phyloP scores from a whole-genome alignment of 106 monocot genomes.

The Apostasia shenzhenica region DNA sequence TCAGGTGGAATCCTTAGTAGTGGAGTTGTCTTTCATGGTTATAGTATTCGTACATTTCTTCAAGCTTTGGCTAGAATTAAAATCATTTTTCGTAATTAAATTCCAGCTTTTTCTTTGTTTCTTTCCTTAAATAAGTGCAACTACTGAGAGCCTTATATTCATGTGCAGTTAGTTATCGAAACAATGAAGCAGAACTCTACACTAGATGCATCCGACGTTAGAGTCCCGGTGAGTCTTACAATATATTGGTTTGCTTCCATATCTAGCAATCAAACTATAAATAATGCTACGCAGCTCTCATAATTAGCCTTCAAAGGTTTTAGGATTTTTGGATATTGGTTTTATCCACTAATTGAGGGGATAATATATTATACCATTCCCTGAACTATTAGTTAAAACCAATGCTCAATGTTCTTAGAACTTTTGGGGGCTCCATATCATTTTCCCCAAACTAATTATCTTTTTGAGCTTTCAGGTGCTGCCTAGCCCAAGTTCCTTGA shows the following conservation, averaged over 20 bases:
- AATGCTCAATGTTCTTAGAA: too few species aligned
- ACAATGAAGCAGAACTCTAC: constrained; percentile 5
- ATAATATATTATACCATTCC: too few species aligned
- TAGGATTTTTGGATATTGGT: too few species aligned
- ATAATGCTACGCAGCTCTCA: not conserved
- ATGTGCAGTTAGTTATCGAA: constrained; percentile 30
- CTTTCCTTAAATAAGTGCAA: not conserved
- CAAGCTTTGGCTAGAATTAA: too few species aligned
- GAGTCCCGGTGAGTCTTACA: constrained; percentile 12
- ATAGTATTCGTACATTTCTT: not conserved
- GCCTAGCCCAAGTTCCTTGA: constrained; percentile 3
- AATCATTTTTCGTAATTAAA: not conserved
- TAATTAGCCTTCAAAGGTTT: too few species aligned
- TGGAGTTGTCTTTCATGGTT: not conserved
- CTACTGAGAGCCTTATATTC: not conserved
- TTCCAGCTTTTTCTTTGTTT: not conserved
- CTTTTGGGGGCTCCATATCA: too few species aligned
- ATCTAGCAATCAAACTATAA: not conserved
- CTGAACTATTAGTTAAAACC: too few species aligned
- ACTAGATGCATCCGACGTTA: constrained; percentile 7
- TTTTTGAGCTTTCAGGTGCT: constrained; percentile 23
- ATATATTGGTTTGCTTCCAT: not conserved
- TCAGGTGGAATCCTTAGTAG: not conserved
- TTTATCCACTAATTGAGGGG: too few species aligned
- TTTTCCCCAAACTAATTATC: not conserved